These are phyloP conservation scores for Fusarium mundagurra DNA, from an alignment of 2,329 filamentous ascomycete genomes.

Conservation along the genomic window DNA sequence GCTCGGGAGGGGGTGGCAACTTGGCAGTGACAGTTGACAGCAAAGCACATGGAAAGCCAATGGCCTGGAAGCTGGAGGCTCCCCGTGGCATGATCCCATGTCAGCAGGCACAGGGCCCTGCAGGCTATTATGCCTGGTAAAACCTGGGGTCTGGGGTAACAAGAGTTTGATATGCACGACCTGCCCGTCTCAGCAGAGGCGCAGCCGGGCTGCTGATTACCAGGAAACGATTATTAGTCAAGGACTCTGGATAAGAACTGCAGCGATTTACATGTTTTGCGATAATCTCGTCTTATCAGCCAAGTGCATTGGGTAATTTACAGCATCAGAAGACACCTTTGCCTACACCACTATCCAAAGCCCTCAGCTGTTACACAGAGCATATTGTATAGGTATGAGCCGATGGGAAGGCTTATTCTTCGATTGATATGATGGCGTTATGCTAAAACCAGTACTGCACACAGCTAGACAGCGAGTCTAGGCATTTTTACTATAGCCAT, in stretches of 20 bases:
- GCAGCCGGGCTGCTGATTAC: conserved; percentile 19
- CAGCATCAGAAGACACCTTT: conserved; percentile 16
- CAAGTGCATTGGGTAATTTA: background rate
- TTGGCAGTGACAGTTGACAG: conserved; percentile 3
- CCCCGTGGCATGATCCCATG: conserved; percentile 26
- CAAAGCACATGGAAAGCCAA: conserved; percentile 14
- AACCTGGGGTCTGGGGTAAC: conserved; percentile 35
- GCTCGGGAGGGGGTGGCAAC: conserved; percentile 1
- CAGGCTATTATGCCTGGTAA: conserved; percentile 20
- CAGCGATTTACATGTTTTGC: background rate
- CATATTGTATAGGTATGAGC: background rate
- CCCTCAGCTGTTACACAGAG: background rate
- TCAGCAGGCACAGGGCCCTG: conserved; percentile 23
- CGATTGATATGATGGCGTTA: background rate
- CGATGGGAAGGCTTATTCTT: background rate
- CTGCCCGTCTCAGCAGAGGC: conserved; percentile 16
- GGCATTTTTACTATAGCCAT: background rate
- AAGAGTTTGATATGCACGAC: conserved; percentile 9
- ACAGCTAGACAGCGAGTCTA: background rate
- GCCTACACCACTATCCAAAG: background rate
- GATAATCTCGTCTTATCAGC: background rate
- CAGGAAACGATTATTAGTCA: conserved; percentile 2
- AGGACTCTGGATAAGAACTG: background rate
- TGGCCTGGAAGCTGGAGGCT: conserved; percentile 4
- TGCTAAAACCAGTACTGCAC: background rate